Percentiles rank a stretch among this genome's conserved stretches.
These are phyloP conservation scores for Tetrapisispora phaffii DNA, from an alignment of 805 yeast genomes.

Conservation along the genomic window DNA sequence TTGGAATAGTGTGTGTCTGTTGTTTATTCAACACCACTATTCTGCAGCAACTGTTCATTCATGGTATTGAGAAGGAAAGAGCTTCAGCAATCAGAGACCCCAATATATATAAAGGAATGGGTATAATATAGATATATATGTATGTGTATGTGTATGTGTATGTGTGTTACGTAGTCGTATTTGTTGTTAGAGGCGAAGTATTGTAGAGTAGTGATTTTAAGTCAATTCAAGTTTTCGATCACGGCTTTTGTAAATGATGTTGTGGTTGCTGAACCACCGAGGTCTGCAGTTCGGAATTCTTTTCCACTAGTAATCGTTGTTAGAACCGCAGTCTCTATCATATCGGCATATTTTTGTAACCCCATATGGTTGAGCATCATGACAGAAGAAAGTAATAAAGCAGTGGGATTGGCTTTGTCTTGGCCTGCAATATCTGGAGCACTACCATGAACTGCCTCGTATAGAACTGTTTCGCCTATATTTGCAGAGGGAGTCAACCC, in stretches of 20 bases:
- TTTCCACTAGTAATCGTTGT: slow-evolving; percentile 89
- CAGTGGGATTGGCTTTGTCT: slow-evolving; percentile 98
- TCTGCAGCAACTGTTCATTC: too few species aligned
- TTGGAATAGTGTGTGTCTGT: too few species aligned
- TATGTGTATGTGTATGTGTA: neutral
- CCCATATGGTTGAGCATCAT: slow-evolving; percentile 99
- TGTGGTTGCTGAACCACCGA: slow-evolving; percentile 83
- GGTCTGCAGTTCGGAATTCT: slow-evolving; percentile 90
- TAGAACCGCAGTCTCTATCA: slow-evolving; percentile 78
- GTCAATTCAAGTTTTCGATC: slow-evolving; percentile 39
- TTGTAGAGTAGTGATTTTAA: neutral
- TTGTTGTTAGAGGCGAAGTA: too few species aligned
- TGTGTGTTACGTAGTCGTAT: too few species aligned
- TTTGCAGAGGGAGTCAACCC: slow-evolving; percentile 98
- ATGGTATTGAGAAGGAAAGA: too few species aligned
- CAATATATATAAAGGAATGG: too few species aligned
- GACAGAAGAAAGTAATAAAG: slow-evolving; percentile 85
- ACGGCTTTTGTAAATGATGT: slow-evolving; percentile 85
- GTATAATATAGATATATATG: too few species aligned
- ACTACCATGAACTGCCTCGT: slow-evolving; percentile 99
- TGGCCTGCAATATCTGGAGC: slow-evolving; percentile 99
- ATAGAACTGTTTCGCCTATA: slow-evolving; percentile 96
- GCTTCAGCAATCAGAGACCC: too few species aligned
- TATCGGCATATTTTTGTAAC: slow-evolving; percentile 67
- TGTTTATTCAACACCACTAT: too few species aligned